Evolutionary conservation across 306 rosid species (phyloP).

Genomic region (Vicia villosa): DNA sequence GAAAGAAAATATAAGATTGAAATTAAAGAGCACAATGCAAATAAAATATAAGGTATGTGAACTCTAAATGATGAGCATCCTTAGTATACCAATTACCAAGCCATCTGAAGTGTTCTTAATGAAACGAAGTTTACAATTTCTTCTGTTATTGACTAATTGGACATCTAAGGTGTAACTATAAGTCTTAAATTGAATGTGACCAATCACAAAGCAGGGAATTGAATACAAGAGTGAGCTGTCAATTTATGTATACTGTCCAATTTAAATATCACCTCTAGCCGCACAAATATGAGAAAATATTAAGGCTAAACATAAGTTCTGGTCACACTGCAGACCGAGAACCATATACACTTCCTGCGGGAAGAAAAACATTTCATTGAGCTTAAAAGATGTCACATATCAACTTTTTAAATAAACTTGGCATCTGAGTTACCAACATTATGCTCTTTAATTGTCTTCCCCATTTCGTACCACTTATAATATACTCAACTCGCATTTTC

Average conservation of each 20-base stretch:
- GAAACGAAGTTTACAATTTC: slow-evolving; percentile 22
- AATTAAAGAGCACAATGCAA: not conserved
- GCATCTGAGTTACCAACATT: slow-evolving; percentile 15
- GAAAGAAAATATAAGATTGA: not conserved
- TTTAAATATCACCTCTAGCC: not conserved
- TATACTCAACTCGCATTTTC: not conserved
- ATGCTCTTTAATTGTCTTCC: not conserved
- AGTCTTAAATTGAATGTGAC: slow-evolving; percentile 13
- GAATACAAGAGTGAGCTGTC: not conserved
- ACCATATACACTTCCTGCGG: not conserved
- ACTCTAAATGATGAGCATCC: not conserved
- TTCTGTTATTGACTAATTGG: not conserved
- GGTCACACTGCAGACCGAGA: slow-evolving; percentile 1
- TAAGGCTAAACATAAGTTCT: slow-evolving; percentile 1
- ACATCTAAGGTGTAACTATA: slow-evolving; percentile 11
- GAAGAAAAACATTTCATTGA: not conserved
- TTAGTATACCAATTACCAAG: slow-evolving; percentile 13
- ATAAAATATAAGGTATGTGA: slow-evolving; percentile 11
- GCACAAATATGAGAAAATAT: slow-evolving; percentile 8
- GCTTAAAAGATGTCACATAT: not conserved
- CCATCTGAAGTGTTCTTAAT: slow-evolving; percentile 6
- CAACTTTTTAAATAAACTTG: slow-evolving; percentile 3
- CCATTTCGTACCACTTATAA: not conserved
- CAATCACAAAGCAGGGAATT: not conserved
- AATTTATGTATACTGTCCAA: not conserved